These are phyloP conservation scores for Dactylonectria estremocensis DNA, from an alignment of 2,329 filamentous ascomycete genomes.

Conservation along the genomic window DNA sequence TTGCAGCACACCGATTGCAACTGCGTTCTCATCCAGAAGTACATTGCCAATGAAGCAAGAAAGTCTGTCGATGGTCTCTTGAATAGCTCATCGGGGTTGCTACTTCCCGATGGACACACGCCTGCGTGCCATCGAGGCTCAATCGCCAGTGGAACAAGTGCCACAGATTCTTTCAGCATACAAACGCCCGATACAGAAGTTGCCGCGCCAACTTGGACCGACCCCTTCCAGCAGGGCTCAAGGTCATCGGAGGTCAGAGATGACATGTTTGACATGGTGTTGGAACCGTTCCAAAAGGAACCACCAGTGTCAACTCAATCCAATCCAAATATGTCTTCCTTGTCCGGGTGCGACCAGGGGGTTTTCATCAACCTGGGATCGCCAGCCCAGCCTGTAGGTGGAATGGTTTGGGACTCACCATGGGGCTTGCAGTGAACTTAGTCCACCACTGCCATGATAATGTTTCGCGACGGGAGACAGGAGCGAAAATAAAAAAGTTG, in stretches of 20 bases:
- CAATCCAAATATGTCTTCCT: background rate
- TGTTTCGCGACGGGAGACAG: background rate
- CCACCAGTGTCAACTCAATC: constrained; percentile 8
- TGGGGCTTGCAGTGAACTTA: constrained; percentile 39
- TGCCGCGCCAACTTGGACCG: constrained; percentile 40
- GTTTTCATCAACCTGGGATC: constrained; percentile 5
- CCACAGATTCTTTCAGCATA: constrained; percentile 44
- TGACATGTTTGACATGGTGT: constrained; percentile 43
- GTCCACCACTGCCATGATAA: background rate
- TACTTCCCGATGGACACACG: constrained; percentile 28
- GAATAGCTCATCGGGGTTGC: constrained; percentile 36
- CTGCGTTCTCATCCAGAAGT: constrained; percentile 51
- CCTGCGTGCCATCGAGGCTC: constrained; percentile 42
- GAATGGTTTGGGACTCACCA: constrained; percentile 33
- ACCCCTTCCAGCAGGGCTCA: constrained; percentile 40
- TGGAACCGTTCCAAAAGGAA: constrained; percentile 36
- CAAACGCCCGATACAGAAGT: constrained; percentile 43
- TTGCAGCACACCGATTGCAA: constrained; percentile 51
- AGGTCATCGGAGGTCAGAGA: constrained; percentile 40
- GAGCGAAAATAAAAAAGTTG: background rate
- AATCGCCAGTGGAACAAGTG: constrained; percentile 44
- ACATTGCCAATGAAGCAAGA: constrained; percentile 51
- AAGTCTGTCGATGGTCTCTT: constrained; percentile 47
- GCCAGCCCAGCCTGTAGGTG: constrained; percentile 11
- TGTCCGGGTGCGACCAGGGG: constrained; percentile 15